Conservation (phyloP, 305 asterid species). For the Solanum aculeatissimum region DNA sequence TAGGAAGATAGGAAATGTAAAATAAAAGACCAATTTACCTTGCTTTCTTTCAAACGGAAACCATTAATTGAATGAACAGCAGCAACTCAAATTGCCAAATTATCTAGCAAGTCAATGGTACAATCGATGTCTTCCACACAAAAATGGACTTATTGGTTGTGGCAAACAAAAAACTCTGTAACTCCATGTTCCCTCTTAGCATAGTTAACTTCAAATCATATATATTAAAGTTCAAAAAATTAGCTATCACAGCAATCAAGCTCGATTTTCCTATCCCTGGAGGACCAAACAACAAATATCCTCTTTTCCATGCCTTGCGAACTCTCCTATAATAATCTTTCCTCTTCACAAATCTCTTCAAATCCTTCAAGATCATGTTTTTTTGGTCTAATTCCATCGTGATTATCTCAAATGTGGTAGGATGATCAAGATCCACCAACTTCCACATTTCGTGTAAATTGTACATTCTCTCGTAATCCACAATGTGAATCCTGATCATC, state of each 20-base stretch:
- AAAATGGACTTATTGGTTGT: constrained; percentile 43
- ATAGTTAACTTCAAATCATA: constrained; percentile 62
- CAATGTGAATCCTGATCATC: constrained; percentile 29
- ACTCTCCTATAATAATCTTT: too few species aligned
- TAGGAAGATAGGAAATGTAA: background rate
- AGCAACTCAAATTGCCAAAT: constrained; percentile 9
- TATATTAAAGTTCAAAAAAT: constrained; percentile 49
- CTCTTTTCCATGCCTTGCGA: background rate
- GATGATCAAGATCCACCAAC: constrained; percentile 39
- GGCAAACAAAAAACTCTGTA: constrained; percentile 29
- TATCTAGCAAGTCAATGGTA: constrained; percentile 35
- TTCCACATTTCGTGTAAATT: constrained; percentile 17
- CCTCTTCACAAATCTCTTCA: too few species aligned
- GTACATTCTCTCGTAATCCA: constrained; percentile 17
- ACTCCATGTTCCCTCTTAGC: constrained; percentile 21
- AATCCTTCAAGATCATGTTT: constrained; percentile 14
- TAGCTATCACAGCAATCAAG: constrained; percentile 66
- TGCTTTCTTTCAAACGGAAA: background rate
- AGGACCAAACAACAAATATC: too few species aligned
- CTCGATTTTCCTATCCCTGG: constrained; percentile 26
- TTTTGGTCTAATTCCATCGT: constrained; percentile 33
- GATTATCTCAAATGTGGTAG: constrained; percentile 42
- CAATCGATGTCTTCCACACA: constrained; percentile 61
- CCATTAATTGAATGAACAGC: background rate
- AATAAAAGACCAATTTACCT: constrained; percentile 9